Evolutionary conservation across 768 basidiomycete species (phyloP), one percentile per base, ranked within the genome.

Genomic region (Tylopilus subfusipes): DNA sequence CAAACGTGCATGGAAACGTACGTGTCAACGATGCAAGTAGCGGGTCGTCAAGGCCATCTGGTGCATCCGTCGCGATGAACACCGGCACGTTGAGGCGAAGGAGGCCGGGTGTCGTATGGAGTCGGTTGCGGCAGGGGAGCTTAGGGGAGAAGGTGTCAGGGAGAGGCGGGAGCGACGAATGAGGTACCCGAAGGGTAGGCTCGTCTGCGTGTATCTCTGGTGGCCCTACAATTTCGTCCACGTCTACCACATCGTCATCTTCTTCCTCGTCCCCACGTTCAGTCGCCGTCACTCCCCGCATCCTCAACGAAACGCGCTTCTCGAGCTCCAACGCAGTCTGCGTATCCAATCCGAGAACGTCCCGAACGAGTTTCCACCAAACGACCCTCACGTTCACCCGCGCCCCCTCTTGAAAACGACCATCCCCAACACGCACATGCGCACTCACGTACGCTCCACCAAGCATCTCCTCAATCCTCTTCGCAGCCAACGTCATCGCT

Each of bases 351-450:
- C 75, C 75, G 39, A 89, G 72, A 34, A 78, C 69, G 12, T 70
- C 68, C 14, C 71, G 73, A 4, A 90, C 72, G 4, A 90, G 73
- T 56, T 73, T 75, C 75, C 78, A 78, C 83, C 85, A 91, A 21
- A 82, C 61, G 10, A 63, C 55, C 38, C 78, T 73, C 27, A 78
- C 70, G 34, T 79, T 87, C 25, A 49, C 54, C 18, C 63, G 59
- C 7, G 76, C 74, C 12, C 75, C 68, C 18, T 57, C 60, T 57
- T 71, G 72, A 66, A 91, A 93, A 0, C 71, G 59, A 1, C 88
- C 86, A 58, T 91, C 88, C 5, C 84, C 84, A 8, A 89, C 61
- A 8, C 90, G 82, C 2, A 92, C 66, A 62, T 92, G 89, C 3
- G 79, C 78, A 2, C 80, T 85, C 21, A 87, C 64, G 62, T 84